Conservation (phyloP, 116 monocot genomes). For the Posidonia oceanica region DNA sequence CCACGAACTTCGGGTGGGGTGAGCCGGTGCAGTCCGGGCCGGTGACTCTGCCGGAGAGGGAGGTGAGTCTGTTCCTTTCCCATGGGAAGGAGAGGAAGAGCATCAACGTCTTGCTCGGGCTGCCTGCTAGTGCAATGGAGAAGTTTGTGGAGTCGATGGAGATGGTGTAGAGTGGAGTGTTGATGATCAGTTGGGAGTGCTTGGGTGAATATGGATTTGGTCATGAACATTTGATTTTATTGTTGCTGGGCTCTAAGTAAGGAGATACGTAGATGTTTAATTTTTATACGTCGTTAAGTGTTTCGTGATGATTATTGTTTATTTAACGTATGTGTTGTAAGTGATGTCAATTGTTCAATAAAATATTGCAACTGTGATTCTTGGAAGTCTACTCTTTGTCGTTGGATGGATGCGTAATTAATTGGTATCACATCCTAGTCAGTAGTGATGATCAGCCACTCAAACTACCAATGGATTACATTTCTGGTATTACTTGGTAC, state of each 20-base stretch:
- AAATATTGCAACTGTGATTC: no score
- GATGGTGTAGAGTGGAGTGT: neutral
- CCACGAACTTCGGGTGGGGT: conserved; percentile 85
- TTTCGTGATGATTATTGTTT: no score
- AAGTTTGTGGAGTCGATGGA: conserved; percentile 41
- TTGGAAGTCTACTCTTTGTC: no score
- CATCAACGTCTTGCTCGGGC: conserved; percentile 73
- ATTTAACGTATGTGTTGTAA: no score
- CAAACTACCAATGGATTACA: neutral
- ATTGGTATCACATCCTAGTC: neutral
- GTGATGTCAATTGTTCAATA: no score
- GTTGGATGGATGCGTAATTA: no score
- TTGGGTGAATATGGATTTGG: no score
- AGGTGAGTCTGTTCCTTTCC: conserved; percentile 68
- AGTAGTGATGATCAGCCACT: neutral
- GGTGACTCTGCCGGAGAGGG: conserved; percentile 70
- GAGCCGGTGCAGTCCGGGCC: conserved; percentile 62
- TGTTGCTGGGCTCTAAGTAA: no score
- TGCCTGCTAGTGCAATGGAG: conserved; percentile 55
- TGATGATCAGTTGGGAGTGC: no score
- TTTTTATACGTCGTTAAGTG: no score
- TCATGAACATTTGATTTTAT: no score
- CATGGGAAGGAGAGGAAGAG: conserved; percentile 69
- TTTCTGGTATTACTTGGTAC: neutral
- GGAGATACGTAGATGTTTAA: no score